Evolutionary conservation across 192 early-diverging fungal species (phyloP).

Genomic region (Phlyctochytrium planicorne): DNA sequence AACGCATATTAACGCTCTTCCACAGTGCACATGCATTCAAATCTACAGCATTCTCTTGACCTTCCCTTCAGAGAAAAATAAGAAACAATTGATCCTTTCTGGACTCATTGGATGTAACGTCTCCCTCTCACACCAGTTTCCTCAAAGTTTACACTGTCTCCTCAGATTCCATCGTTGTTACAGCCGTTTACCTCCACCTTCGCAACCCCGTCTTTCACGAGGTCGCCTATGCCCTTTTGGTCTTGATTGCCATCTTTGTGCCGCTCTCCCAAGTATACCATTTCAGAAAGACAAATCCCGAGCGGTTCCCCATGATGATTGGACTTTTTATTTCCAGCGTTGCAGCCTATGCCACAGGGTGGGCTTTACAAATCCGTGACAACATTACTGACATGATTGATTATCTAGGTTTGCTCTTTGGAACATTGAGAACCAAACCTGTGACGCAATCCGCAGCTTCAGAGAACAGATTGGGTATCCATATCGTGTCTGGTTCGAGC

Average conservation of each 20-base stretch:
- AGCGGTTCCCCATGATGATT: neutral
- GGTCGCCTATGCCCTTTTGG: constrained; percentile 28
- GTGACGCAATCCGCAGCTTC: constrained; percentile 50
- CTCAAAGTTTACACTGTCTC: constrained; percentile 4
- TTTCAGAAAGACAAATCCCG: constrained; percentile 11
- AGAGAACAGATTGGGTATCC: constrained; percentile 48
- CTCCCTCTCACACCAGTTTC: constrained; percentile 14
- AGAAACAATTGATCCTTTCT: constrained; percentile 4
- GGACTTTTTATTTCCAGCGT: neutral
- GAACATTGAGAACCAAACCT: constrained; percentile 79
- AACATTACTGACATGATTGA: neutral
- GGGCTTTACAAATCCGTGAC: no score
- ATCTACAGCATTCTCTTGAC: constrained; percentile 30
- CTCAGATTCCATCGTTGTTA: constrained; percentile 17
- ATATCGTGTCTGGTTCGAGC: constrained; percentile 48
- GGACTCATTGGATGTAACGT: neutral
- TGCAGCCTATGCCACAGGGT: neutral
- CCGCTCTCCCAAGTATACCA: constrained; percentile 32
- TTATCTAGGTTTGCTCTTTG: constrained; percentile 59
- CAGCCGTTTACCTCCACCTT: constrained; percentile 60
- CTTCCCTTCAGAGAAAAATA: constrained; percentile 26
- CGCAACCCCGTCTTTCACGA: constrained; percentile 72
- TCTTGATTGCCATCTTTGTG: constrained; percentile 16
- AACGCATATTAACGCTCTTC: neutral
- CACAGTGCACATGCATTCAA: constrained; percentile 7